Evolutionary conservation across 73 alveolate genomes (phyloP), one percentile per base, ranked within the genome.

Genomic region (Paramecium tetraurelia): DNA sequence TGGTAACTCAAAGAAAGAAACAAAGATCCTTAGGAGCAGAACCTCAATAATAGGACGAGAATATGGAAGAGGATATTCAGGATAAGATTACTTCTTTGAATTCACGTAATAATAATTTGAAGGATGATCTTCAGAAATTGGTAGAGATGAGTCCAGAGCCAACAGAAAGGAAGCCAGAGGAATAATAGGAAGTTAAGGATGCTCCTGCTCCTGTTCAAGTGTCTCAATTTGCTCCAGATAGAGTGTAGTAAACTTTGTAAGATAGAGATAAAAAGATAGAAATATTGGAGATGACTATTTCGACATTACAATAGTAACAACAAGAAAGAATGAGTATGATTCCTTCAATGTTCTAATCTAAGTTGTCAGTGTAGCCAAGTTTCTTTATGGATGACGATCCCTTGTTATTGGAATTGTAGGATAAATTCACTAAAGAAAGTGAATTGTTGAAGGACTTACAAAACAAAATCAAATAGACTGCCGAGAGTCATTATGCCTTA

Each of bases 311-410:
- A 20, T 43, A 80, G 3, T 80, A 80, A 44, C 7, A 44, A 10
- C 27, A 38, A 12, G 90, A 80, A 21, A 80, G 90, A 22, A 44
- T 20, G 24, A 80, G 90, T 80, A 46, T 46, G 16, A 44, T 43
- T 8, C 71, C 71, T 11, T 80, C 71, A n/a, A 80, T 80, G 75
- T 43, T 46, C 7, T 46, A 80, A 80, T 80, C 87, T 33, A 75
- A 75, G 33, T 5, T 75, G 38, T 75, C 87, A 33, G 58, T 36
- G 0, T 20, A 80, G 46, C 90, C 90, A 41, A 80, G 76, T 35
- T 80, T 80, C 46, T 80, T 24, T 24, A 16, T 80, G 22, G 90
- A 80, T 80, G 90, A 80, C 18, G 90, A 80, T 80, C 90, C 90
- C 6, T 24, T 80, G 14, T 22, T 44, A 9, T 80, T 44, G 48